Evolutionary conservation across 139 green algal species (phyloP).

Genomic region (Eudorina sp.): DNA sequence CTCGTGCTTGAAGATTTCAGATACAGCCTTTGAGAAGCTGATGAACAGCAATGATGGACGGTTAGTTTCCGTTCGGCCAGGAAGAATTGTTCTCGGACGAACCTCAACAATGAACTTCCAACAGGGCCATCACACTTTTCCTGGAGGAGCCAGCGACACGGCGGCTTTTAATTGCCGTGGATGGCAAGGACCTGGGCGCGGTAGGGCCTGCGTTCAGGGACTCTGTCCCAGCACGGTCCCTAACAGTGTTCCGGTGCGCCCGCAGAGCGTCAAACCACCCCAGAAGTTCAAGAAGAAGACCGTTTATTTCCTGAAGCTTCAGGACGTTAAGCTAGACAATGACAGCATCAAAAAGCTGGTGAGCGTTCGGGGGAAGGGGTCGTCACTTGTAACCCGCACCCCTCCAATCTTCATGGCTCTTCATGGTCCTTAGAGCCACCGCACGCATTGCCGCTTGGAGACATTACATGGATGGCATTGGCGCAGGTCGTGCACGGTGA

Average conservation of each 20-base stretch:
- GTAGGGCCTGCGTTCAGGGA: conserved; percentile 38
- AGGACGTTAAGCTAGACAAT: conserved; percentile 67
- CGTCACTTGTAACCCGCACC: neutral
- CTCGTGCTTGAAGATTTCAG: conserved; percentile 77
- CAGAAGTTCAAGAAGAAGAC: conserved; percentile 87
- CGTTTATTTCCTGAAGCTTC: conserved; percentile 88
- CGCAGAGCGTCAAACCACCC: conserved; percentile 76
- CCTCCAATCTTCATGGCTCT: too few species aligned
- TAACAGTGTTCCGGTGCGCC: too few species aligned
- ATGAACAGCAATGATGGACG: conserved; percentile 72
- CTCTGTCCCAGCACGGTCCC: too few species aligned
- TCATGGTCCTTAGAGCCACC: too few species aligned
- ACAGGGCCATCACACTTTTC: conserved; percentile 68
- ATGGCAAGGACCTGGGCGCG: conserved; percentile 82
- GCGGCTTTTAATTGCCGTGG: conserved; percentile 72
- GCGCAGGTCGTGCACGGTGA: conserved; percentile 84
- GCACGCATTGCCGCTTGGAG: neutral
- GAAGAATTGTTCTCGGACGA: neutral
- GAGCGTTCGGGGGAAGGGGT: neutral
- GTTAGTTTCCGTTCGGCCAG: neutral
- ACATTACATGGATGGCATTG: neutral
- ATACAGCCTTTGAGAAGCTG: conserved; percentile 74
- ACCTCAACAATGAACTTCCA: conserved; percentile 42
- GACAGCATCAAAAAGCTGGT: conserved; percentile 81
- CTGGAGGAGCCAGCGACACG: conserved; percentile 65